Evolutionary conservation across 2,329 filamentous ascomycete species (phyloP).

Genomic region (Colletotrichum navitas): DNA sequence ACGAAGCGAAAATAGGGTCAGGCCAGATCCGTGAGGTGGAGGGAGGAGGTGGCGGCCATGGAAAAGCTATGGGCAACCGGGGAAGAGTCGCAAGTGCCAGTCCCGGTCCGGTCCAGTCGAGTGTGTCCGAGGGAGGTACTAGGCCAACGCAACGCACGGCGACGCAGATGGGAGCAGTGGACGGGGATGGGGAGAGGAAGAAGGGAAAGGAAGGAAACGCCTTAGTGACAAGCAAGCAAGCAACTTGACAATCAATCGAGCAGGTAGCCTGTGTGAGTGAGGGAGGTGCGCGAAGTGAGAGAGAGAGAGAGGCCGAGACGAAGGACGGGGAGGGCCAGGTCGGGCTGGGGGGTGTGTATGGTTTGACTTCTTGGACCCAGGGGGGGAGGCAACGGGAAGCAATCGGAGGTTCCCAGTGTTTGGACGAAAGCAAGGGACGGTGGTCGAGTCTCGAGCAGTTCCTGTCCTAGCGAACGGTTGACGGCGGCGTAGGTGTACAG

Average conservation of each 20-base stretch:
- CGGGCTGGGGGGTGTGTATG: constrained; percentile 5
- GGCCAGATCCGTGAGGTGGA: constrained; percentile 41
- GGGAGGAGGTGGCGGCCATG: constrained; percentile 48
- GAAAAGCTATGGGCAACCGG: constrained; percentile 50
- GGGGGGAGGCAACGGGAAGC: constrained; percentile 8
- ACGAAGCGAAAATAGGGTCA: constrained; percentile 44
- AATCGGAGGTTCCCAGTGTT: constrained; percentile 35
- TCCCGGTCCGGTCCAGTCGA: constrained; percentile 20
- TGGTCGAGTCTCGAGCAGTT: constrained; percentile 15
- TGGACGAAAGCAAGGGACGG: constrained; percentile 40
- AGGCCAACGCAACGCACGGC: constrained; percentile 22
- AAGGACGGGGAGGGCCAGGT: constrained; percentile 6
- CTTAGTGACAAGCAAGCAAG: constrained; percentile 22
- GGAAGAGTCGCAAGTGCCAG: constrained; percentile 29
- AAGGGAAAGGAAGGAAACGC: constrained; percentile 12
- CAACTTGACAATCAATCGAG: constrained; percentile 26
- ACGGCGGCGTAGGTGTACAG: constrained; percentile 13
- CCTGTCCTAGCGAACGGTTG: constrained; percentile 4
- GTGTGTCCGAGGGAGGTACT: constrained; percentile 7
- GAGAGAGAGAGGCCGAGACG: constrained; percentile 25
- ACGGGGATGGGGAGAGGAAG: constrained; percentile 28
- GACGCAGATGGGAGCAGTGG: constrained; percentile 25
- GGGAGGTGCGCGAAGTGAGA: background rate
- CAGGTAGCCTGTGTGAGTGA: constrained; percentile 35
- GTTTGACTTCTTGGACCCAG: background rate